Evolutionary conservation across 305 asterid species (phyloP), one percentile per base, ranked within the genome.

Genomic region (Stenogyne calaminthoides): DNA sequence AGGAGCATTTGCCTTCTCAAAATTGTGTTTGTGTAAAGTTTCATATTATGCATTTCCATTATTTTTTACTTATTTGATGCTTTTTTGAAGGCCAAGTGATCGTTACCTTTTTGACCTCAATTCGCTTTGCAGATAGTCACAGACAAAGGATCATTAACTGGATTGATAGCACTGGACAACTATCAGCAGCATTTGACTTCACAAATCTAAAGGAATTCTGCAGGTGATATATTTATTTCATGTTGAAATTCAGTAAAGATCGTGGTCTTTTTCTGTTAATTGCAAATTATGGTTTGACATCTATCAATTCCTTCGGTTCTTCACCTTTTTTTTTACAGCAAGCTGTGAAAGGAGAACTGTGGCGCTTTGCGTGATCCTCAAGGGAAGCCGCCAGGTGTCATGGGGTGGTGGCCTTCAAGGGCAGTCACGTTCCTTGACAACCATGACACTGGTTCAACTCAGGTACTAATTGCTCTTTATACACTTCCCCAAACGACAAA

Each of bases 361-460:
- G 98, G 97, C 97, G 98, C n/a, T 25, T 67, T 95, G 77, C 90
- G 97, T 51, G 98, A 95, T 77, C 65, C 91, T 71, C 81, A 84
- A 46, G 99, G 98, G 67, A 95, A 88, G 81, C 96, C 98, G 64
- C 96, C 99, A 9, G 99, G 99, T 73, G 94, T 92, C 32, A 64
- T 92, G 83, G 99, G 99, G 77, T 89, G 89, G 99, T 90, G 99
- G 99, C 90, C 97, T 70, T 90, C 99, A 73, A 92, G 98, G 82
- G 91, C 97, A 9, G 96, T 90, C 64, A 90, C 97, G 5, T 95
- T 95, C 82, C 87, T 95, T 59, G 99, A 95, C 76, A 95, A 95
- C 78, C 99, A 95, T 57, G 99, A 95, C 83, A 92, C 97, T 14
- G 99, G 98, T 25, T 92, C 98, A 15, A 95, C 98, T 77, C 99